These are phyloP conservation scores for Nectriaceae sp. DNA, from an alignment of 2,329 filamentous ascomycete genomes.

Conservation along the genomic window DNA sequence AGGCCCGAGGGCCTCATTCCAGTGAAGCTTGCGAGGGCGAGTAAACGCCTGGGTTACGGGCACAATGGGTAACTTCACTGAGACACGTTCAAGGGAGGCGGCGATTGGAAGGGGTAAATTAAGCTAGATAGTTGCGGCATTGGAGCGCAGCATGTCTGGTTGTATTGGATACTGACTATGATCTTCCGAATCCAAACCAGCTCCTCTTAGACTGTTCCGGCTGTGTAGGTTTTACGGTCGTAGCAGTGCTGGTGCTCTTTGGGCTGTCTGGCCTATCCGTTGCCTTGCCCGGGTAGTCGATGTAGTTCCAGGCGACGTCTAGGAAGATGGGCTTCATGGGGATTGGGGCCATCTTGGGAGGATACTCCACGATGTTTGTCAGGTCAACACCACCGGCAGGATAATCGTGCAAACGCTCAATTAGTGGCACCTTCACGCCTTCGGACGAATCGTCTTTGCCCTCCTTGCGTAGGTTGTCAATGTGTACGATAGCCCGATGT, in stretches of 20 bases:
- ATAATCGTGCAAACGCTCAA: conserved; percentile 77
- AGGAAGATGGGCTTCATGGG: conserved; percentile 95
- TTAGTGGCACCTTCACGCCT: conserved; percentile 53
- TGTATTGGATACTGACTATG: conserved; percentile 22
- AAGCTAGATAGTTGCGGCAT: background rate
- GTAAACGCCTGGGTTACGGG: background rate
- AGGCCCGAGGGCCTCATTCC: conserved; percentile 6
- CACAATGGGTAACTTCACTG: background rate
- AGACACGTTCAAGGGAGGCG: background rate
- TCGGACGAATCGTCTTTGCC: conserved; percentile 43
- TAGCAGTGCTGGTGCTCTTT: conserved; percentile 29
- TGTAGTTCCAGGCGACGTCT: conserved; percentile 97
- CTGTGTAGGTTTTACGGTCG: conserved; percentile 39
- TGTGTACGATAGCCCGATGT: conserved; percentile 81
- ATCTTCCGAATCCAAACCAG: conserved; percentile 75
- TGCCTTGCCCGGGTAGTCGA: conserved; percentile 77
- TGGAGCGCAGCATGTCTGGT: background rate
- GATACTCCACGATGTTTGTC: conserved; percentile 80
- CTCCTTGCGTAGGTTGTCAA: conserved; percentile 64
- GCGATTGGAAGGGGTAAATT: background rate
- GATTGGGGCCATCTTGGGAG: conserved; percentile 78
- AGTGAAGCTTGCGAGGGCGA: background rate
- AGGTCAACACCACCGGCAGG: conserved; percentile 72
- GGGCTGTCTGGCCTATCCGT: conserved; percentile 26
- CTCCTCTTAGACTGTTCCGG: conserved; percentile 60